These are phyloP conservation scores for Triticum monococcum DNA, from an alignment of 176 grass and related monocot species.

Conservation along the genomic window DNA sequence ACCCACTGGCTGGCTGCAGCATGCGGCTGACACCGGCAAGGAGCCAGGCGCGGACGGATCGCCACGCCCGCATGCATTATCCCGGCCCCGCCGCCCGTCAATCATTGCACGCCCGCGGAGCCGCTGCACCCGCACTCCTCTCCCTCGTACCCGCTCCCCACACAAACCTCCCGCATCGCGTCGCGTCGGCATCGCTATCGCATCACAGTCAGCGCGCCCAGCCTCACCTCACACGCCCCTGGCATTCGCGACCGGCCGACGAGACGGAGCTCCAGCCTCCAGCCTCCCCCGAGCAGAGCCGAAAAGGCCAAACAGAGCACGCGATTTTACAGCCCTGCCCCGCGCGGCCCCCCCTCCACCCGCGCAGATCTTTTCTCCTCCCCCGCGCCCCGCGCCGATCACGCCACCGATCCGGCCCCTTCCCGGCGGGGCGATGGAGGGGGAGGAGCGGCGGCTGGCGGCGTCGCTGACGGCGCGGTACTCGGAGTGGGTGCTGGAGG, in stretches of 20 bases:
- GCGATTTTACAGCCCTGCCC: conserved; percentile 28
- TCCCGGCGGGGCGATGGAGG: not conserved
- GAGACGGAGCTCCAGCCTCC: too few species aligned
- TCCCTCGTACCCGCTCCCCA: too few species aligned
- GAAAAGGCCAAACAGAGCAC: not conserved
- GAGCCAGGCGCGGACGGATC: conserved; percentile 2
- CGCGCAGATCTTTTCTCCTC: conserved; percentile 42
- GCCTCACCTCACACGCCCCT: too few species aligned
- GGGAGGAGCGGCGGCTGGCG: not conserved
- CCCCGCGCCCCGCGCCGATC: conserved; percentile 17
- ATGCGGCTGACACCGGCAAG: too few species aligned
- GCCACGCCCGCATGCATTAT: conserved; percentile 3
- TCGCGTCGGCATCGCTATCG: too few species aligned
- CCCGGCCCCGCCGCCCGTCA: not conserved
- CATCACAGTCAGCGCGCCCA: too few species aligned
- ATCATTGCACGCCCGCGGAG: not conserved
- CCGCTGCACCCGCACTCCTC: too few species aligned
- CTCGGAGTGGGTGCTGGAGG: conserved; percentile 80
- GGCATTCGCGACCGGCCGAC: too few species aligned
- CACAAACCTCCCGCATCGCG: too few species aligned
- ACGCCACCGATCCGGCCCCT: not conserved
- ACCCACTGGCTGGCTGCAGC: too few species aligned
- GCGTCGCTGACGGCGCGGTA: conserved; percentile 73
- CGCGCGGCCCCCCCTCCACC: not conserved
- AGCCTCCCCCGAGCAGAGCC: too few species aligned